Evolutionary conservation across 1,284 basidiomycete genomes (phyloP).

Genomic region (Athelia psychrophila): DNA sequence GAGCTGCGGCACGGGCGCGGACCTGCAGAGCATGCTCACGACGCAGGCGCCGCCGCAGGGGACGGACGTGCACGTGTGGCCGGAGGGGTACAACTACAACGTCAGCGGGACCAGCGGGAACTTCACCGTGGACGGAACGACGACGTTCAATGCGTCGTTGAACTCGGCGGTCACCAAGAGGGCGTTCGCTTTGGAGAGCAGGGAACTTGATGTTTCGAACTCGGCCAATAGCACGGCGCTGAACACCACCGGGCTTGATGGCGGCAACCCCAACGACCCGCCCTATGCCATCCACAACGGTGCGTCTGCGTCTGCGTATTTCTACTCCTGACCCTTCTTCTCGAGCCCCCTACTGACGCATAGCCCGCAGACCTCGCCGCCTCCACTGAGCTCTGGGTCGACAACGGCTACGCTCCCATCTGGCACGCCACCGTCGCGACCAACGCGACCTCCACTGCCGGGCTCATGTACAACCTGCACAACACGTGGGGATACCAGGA

Average conservation of each 20-base stretch:
- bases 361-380: not conserved
- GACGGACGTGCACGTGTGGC: slow-evolving; percentile 15
- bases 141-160: slow-evolving; percentile 14
- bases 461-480: slow-evolving; percentile 35
- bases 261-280: too few relatives aligned
- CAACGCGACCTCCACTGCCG: slow-evolving; percentile 37
- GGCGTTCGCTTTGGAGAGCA: slow-evolving; percentile 8
- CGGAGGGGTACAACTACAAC: slow-evolving; percentile 27
- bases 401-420: slow-evolving; percentile 22
- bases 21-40: slow-evolving; percentile 5
- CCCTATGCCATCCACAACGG: slow-evolving; percentile 34
- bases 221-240: too few relatives aligned
- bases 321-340: not conserved
- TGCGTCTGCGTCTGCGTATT: not conserved
- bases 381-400: not conserved
- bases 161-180: slow-evolving; percentile 7
- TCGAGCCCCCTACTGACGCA: too few relatives aligned
- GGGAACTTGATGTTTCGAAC: slow-evolving; percentile 14
- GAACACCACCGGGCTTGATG: too few relatives aligned
- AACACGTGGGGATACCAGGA: slow-evolving; percentile 42
- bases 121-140: slow-evolving; percentile 28
- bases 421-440: slow-evolving; percentile 27
- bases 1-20: slow-evolving; percentile 7
- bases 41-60: slow-evolving; percentile 1
- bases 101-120: slow-evolving; percentile 32